Percentiles rank a stretch among this genome's conserved stretches.
phyloP scores from a whole-genome alignment of 2,329 filamentous ascomycete genomes.

The Phyllosticta citrichinensis region DNA sequence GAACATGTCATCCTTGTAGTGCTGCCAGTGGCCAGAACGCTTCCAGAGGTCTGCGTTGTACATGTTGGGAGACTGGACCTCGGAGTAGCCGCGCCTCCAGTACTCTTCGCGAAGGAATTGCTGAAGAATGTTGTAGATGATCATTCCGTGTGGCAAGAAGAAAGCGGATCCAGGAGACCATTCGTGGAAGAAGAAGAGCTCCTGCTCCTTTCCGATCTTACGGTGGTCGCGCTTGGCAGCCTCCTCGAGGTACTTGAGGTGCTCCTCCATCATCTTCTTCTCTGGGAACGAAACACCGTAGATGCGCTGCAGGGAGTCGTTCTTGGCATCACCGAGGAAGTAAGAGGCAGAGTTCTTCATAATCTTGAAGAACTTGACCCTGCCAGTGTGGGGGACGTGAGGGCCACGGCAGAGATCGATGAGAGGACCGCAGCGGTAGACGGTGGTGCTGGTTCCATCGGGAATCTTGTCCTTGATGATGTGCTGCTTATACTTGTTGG shows the following conservation, averaged over 20 bases:
- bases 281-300: slow-evolving; percentile 95
- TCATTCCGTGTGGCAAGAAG: slow-evolving; percentile 83
- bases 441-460: slow-evolving; percentile 82
- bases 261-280: slow-evolving; percentile 88
- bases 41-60: slow-evolving; percentile 92
- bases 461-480: slow-evolving; percentile 90
- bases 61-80: slow-evolving; percentile 95
- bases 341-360: slow-evolving; percentile 83
- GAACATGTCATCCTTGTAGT: slow-evolving; percentile 79
- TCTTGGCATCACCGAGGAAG: slow-evolving; percentile 86
- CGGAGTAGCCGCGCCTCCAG: slow-evolving; percentile 85
- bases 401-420: slow-evolving; percentile 94
- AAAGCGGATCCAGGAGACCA: slow-evolving; percentile 88
- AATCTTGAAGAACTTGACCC: slow-evolving; percentile 90
- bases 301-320: slow-evolving; percentile 92
- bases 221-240: slow-evolving; percentile 96
- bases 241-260: slow-evolving; percentile 92
- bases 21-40: slow-evolving; percentile 85
- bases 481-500: slow-evolving; percentile 97
- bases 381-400: slow-evolving; percentile 85
- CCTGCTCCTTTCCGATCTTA: slow-evolving; percentile 88
- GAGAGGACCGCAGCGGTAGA: slow-evolving; percentile 86
- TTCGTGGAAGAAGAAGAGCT: slow-evolving; percentile 95
- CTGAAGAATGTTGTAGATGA: slow-evolving; percentile 85
- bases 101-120: slow-evolving; percentile 78